A percentile compares a stretch with the other conserved stretches of the same genome.
phyloP scores from a whole-genome alignment of 75 land plant species.

The Pseudotsuga menziesii region DNA sequence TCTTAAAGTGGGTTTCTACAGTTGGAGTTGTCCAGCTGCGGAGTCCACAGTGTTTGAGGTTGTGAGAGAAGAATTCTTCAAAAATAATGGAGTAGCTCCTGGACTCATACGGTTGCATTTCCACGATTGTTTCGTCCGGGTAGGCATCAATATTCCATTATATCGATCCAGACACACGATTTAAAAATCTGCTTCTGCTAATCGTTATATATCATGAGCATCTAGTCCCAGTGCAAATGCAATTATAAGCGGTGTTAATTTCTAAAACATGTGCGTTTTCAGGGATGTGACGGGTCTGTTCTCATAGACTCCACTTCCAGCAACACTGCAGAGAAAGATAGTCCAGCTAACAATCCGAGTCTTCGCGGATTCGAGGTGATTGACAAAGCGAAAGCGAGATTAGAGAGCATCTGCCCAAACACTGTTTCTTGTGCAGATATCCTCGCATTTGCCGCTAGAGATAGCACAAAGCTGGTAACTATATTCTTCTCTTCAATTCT shows the following conservation, averaged over 20 bases:
- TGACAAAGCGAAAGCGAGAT: conserved; percentile 13
- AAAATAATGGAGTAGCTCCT: too few relatives aligned
- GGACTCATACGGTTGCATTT: conserved; percentile 19
- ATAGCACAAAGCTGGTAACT: conserved; percentile 25
- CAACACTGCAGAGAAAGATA: too few relatives aligned
- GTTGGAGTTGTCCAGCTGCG: too few relatives aligned
- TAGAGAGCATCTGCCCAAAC: conserved; percentile 12
- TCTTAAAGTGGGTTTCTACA: conserved; percentile 12
- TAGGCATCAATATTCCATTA: too few relatives aligned
- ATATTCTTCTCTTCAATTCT: too few relatives aligned
- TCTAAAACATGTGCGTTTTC: too few relatives aligned
- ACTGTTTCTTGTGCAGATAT: conserved; percentile 27
- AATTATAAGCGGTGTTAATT: too few relatives aligned
- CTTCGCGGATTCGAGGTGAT: conserved; percentile 29
- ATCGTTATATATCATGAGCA: too few relatives aligned
- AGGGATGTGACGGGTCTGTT: too few relatives aligned
- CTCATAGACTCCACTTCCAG: too few relatives aligned
- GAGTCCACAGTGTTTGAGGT: neutral
- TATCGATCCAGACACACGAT: conserved; percentile 62
- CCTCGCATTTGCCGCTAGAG: conserved; percentile 28
- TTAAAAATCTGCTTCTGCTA: conserved; percentile 17
- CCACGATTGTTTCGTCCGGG: conserved; percentile 12
- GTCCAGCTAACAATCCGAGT: conserved; percentile 17
- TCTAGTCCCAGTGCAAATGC: too few relatives aligned
- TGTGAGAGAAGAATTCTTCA: conserved; percentile 8